A percentile compares a stretch with the other conserved stretches of the same genome.
These are phyloP conservation scores for Skeletonema tropicum DNA, from an alignment of 108 stramenopile species.

Conservation along the genomic window DNA sequence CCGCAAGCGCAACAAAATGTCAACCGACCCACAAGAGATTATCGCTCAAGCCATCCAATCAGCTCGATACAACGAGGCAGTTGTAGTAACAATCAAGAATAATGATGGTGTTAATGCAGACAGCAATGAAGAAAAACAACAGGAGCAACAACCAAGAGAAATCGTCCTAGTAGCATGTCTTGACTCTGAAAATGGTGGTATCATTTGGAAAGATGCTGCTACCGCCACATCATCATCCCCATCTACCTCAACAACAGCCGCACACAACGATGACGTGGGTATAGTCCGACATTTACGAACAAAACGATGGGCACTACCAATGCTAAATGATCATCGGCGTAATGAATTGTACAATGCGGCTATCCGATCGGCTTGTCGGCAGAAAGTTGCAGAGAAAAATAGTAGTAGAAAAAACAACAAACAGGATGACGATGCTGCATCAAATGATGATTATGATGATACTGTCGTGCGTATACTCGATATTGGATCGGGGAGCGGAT, in stretches of 20 bases:
- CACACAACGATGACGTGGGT: conserved; percentile 21
- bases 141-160: conserved; percentile 18
- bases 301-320: conserved; percentile 85
- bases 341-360: conserved; percentile 70
- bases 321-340: conserved; percentile 79
- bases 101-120: not conserved
- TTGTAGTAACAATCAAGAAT: conserved; percentile 43
- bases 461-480: conserved; percentile 57
- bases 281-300: conserved; percentile 67
- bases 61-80: conserved; percentile 72
- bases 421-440: not conserved
- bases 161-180: conserved; percentile 66
- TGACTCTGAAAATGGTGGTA: conserved; percentile 71
- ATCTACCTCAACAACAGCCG: not conserved
- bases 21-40: not conserved
- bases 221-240: not conserved
- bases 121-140: not conserved
- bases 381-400: conserved; percentile 16
- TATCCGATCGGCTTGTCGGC: conserved; percentile 54
- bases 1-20: not conserved
- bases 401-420: not conserved
- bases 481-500: conserved; percentile 83
- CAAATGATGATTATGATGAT: conserved; percentile 3
- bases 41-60: conserved; percentile 49
- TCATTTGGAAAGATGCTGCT: conserved; percentile 66